Evolutionary conservation across 345 rosid species (phyloP), one percentile per base, ranked within the genome.

Genomic region (Aurinia saxatilis): DNA sequence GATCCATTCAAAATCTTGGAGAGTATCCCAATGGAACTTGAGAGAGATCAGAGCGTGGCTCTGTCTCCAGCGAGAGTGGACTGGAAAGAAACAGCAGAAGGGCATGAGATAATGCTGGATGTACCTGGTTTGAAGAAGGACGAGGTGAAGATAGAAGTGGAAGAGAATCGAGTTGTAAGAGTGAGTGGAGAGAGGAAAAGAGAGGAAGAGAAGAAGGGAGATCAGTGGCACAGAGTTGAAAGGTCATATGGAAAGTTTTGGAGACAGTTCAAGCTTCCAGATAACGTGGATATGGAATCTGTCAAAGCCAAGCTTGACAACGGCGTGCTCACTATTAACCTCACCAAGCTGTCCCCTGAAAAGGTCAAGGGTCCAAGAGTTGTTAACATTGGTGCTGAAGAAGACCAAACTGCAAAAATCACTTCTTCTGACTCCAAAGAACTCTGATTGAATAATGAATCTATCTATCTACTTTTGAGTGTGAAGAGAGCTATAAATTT

Each of bases 221-320:
- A 91, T 29, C 95, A 83, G 10, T 91, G 96, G 95, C 98, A 91
- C 48, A 72, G 95, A 25, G 79, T 80, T 12, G 98, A 91, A 82
- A 80, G 95, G 47, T 86, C 84, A 0, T 69, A 75, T 55, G 98
- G 96, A 8, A 86, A 83, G 65, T 91, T 91, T 60, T 88, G 85
- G 91, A 86, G 98, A 70, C 90, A 78, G 79, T 86, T 91, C 7
- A 81, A 70, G 75, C 52, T 88, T 60, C 96, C 96, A 0, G 96
- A 84, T 7, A 83, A 91, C 40, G 98, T 77, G 1, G 89, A 91
- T 46, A 58, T 86, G 80, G 96, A 91, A 21, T 68, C 82, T 5
- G 82, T 83, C 2, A 70, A 73, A 14, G 98, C 98, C 13, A 80
- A 78, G 70, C 82, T 91, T 15, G 86, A 88, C 60, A 72, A 79